phyloP scores from a whole-genome alignment of 306 rosid genomes.

The Myrica gale region DNA sequence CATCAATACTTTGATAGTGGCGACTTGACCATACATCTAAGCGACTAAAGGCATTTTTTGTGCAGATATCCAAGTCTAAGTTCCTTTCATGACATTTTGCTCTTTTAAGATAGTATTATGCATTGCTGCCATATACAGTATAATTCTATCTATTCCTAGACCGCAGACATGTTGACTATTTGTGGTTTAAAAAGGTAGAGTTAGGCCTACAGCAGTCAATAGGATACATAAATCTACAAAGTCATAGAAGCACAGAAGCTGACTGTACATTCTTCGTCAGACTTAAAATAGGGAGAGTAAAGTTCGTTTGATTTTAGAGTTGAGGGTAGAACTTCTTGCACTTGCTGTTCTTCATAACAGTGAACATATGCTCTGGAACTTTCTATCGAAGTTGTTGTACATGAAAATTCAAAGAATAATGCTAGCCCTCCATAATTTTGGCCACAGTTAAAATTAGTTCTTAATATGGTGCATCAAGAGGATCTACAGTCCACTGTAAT shows the following conservation, averaged over 20 bases:
- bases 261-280: not conserved
- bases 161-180: not conserved
- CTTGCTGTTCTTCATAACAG: not conserved
- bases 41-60: not conserved
- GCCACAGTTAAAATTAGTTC: not conserved
- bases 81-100: not conserved
- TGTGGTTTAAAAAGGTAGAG: not conserved
- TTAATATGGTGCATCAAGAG: not conserved
- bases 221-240: not conserved
- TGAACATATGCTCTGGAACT: not conserved
- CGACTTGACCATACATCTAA: not conserved
- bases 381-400: not conserved
- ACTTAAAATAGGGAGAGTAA: not conserved
- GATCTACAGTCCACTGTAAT: not conserved
- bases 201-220: not conserved
- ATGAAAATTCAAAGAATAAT: not conserved
- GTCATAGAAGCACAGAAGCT: not conserved
- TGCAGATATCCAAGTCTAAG: not conserved
- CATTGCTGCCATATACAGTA: not conserved
- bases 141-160: not conserved
- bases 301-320: not conserved
- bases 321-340: not conserved
- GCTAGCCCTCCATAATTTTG: not conserved
- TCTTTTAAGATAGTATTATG: not conserved
- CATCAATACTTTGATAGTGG: not conserved